Conservation (phyloP, 805 yeast genomes). For the Starmerella potacharoeniae region DNA sequence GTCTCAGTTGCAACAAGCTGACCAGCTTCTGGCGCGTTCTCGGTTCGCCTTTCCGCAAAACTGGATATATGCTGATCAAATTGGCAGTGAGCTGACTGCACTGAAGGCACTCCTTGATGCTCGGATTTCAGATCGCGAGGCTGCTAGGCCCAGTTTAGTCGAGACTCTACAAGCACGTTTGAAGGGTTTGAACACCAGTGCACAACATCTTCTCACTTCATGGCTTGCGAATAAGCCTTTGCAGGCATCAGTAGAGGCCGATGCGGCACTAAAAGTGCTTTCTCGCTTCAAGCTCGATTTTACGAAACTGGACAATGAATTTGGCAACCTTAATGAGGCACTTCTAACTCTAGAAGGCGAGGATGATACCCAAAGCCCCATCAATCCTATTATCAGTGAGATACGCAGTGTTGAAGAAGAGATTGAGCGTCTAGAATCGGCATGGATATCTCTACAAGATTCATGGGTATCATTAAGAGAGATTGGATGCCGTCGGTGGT, state of each 20-base stretch:
- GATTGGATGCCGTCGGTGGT: not conserved
- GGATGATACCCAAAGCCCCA: no score
- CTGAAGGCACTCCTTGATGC: not conserved
- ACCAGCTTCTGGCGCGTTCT: not conserved
- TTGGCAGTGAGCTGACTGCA: constrained; percentile 4
- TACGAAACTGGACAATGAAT: not conserved
- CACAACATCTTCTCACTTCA: not conserved
- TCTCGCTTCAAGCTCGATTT: not conserved
- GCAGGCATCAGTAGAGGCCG: constrained; percentile 6
- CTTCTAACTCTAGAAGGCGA: not conserved
- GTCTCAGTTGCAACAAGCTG: not conserved
- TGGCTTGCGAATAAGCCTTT: constrained; percentile 14
- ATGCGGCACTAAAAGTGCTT: constrained; percentile 2
- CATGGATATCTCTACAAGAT: not conserved
- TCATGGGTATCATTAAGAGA: not conserved
- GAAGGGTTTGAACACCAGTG: not conserved
- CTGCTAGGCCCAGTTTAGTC: constrained; percentile 29
- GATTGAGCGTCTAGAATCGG: not conserved
- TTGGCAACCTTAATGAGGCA: not conserved
- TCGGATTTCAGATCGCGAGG: not conserved
- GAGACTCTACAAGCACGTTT: constrained; percentile 24
- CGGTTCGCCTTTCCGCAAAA: not conserved
- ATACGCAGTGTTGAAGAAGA: not conserved
- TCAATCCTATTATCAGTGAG: not conserved
- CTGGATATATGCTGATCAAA: constrained; percentile 1